Base-by-base conservation (phyloP, 2,329 filamentous ascomycete genomes). In the Diaporthe vexans region DNA sequence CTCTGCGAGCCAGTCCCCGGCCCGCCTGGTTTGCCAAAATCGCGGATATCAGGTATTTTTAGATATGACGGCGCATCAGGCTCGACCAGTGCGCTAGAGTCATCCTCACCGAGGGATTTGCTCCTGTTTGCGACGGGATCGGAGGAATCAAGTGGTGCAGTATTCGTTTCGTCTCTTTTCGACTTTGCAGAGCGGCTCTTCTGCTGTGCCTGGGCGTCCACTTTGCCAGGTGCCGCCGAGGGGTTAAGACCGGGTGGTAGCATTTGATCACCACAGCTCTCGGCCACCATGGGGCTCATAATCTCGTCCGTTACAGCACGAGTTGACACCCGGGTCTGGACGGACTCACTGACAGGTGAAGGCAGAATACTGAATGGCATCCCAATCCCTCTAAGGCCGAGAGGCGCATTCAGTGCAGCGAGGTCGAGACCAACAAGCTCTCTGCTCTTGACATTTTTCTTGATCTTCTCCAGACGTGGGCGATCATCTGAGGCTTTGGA, bases 391-490 rank as follows among this genome's bases (percentile, higher is more conserved):
- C 74, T 74, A 76, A 57, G 61, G 68, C 72, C 61, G 57, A 72
- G 61, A 56, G 61, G 59, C 13, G 61, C 72, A 9, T 74, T 72
- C 54, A 72, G 68, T 24, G 69, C 61, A 33, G 56, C 51, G 21
- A 75, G 59, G 5, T 72, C 61, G 59, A 84, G 85, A 4, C 86
- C 86, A 68, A 88, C 81, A n/a, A 88, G 82, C 73, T 88, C 86
- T 75, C 80, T 85, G 78, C 86, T 87, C 75, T 83, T 86, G 58
- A 88, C 79, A 56, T 84, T 84, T 76, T 84, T 86, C 29, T 84
- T 83, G 73, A 88, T 80, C 56, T 79, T 83, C 1, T 82, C 81
- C 24, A 88, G 81, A 11, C 82, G 82, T 15, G 85, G 85, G 2
- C 54, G 57, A 11, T 29, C 21, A 17, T 56, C 54, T 35, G 40